Percentiles rank a stretch among this genome's conserved stretches.
Evolutionary conservation across 371 early-diverging fungal genomes (phyloP).

Genomic region (Rhizopus delemar): DNA sequence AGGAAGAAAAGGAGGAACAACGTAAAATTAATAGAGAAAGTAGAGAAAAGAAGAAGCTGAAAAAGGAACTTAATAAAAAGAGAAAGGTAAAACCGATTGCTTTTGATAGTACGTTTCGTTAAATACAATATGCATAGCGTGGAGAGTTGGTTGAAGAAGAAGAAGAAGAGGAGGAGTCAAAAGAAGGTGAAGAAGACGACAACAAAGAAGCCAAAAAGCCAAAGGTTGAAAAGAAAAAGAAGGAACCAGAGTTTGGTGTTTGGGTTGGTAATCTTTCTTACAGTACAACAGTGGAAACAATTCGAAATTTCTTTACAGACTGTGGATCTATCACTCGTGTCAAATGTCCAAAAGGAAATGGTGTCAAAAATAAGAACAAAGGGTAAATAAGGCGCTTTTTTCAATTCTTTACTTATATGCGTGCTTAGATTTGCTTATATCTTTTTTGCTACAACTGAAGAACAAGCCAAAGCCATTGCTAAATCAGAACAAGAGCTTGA

Average conservation of each 20-base stretch:
- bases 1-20: conserved; percentile 46
- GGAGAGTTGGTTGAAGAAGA: conserved; percentile 41
- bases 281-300: conserved; percentile 53
- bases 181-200: conserved; percentile 24
- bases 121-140: conserved; percentile 24
- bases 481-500: conserved; percentile 61
- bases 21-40: conserved; percentile 44
- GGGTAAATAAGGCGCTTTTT: conserved; percentile 34
- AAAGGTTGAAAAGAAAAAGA: conserved; percentile 40
- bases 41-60: conserved; percentile 45
- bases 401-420: neutral
- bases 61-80: conserved; percentile 47
- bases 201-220: conserved; percentile 33
- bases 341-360: conserved; percentile 58
- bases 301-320: conserved; percentile 59
- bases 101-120: neutral
- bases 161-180: conserved; percentile 25
- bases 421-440: conserved; percentile 68
- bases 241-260: conserved; percentile 57
- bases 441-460: conserved; percentile 61
- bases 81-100: conserved; percentile 31
- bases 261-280: conserved; percentile 81
- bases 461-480: conserved; percentile 58
- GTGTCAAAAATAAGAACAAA: conserved; percentile 48
- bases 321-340: conserved; percentile 70